These are phyloP conservation scores for Alternaria sp. DNA, from an alignment of 2,329 filamentous ascomycete species.

Conservation along the genomic window DNA sequence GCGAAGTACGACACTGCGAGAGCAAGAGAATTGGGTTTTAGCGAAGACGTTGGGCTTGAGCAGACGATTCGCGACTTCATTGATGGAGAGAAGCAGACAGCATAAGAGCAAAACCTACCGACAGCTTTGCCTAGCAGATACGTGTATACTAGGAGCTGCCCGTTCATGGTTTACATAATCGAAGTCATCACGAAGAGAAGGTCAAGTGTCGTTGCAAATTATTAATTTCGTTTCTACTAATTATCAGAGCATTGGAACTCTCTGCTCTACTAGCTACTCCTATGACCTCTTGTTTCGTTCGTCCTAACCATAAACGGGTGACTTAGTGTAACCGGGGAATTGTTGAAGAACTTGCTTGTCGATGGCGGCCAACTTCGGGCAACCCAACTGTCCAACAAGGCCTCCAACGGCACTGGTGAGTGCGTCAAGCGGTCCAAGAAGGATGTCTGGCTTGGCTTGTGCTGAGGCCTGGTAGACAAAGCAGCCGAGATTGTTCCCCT, in stretches of 20 bases:
- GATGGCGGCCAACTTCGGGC: conserved; percentile 26
- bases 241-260: not conserved
- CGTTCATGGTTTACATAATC: not conserved
- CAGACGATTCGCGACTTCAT: conserved; percentile 57
- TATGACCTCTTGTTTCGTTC: not conserved
- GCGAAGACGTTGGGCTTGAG: conserved; percentile 58
- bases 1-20: conserved; percentile 64
- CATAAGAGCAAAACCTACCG: not conserved
- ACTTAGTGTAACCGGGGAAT: conserved; percentile 31
- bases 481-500: conserved; percentile 32
- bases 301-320: conserved; percentile 26
- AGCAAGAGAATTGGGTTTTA: conserved; percentile 63
- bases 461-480: conserved; percentile 30
- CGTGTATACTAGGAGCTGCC: not conserved
- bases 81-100: conserved; percentile 35
- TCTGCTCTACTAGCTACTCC: not conserved
- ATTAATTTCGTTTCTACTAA: not conserved
- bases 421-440: conserved; percentile 22
- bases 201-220: not conserved
- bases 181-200: not conserved
- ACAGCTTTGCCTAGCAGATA: not conserved
- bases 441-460: conserved; percentile 32
- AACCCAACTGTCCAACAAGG: conserved; percentile 24
- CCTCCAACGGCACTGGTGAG: conserved; percentile 25
- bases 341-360: conserved; percentile 24